phyloP scores from a whole-genome alignment of 768 basidiomycete genomes.

The Boletus sp. region DNA sequence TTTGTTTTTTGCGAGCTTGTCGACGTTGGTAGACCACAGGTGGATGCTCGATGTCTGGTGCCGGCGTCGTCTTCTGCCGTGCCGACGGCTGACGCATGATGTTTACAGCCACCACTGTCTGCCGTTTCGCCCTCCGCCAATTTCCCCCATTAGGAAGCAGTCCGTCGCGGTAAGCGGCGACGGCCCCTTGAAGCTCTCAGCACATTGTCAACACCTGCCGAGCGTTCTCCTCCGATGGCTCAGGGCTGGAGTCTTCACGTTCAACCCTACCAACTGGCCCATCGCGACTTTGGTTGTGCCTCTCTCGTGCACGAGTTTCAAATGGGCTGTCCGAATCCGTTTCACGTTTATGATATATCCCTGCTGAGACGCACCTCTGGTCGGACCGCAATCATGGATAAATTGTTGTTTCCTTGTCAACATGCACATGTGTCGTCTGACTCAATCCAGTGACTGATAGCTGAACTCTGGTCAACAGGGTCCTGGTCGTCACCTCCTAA shows the following conservation, averaged over 20 bases:
- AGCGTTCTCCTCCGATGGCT: too few species aligned
- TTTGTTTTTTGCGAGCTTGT: neutral
- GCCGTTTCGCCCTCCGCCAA: constrained; percentile 1
- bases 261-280: neutral
- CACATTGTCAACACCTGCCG: too few species aligned
- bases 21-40: constrained; percentile 1
- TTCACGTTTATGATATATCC: neutral
- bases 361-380: neutral
- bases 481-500: neutral
- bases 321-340: neutral
- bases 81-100: constrained; percentile 24
- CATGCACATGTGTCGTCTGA: neutral
- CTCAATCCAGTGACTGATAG: neutral
- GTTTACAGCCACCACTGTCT: constrained; percentile 10
- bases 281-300: neutral
- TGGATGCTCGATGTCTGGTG: constrained; percentile 8
- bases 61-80: neutral
- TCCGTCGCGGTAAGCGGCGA: too few species aligned
- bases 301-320: neutral
- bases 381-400: constrained; percentile 8
- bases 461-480: constrained; percentile 2
- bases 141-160: neutral
- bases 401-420: constrained; percentile 16
- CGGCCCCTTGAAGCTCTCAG: too few species aligned
- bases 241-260: neutral